Evolutionary conservation across 1,139 yeast species (phyloP).

Genomic region (Hanseniaspora uvarum): DNA sequence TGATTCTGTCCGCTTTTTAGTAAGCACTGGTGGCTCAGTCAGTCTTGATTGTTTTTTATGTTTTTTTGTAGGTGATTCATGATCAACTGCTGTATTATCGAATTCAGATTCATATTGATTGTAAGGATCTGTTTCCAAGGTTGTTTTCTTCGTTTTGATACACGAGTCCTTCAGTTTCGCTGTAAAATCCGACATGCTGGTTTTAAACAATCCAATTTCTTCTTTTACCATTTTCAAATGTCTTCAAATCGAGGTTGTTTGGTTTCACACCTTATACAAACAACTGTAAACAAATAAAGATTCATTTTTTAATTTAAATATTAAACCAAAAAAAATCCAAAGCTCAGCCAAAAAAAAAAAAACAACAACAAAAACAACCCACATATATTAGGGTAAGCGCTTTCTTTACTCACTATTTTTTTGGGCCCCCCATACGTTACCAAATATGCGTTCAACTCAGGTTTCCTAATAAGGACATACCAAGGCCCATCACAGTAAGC

Average conservation of each 20-base stretch:
- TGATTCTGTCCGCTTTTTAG: slow-evolving; percentile 1
- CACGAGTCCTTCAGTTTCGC: neutral
- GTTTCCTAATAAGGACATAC: neutral
- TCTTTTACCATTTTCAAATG: neutral
- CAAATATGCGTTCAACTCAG: neutral
- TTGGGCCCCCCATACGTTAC: no score
- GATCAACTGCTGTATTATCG: neutral
- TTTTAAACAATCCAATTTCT: neutral
- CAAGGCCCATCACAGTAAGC: neutral
- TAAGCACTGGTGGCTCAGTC: neutral
- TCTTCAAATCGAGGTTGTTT: neutral
- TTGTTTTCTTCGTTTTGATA: neutral
- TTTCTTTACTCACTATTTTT: neutral
- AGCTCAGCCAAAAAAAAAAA: neutral
- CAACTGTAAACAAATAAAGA: neutral
- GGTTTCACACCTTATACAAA: neutral
- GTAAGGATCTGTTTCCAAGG: neutral
- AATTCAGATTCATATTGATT: neutral
- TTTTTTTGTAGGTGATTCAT: slow-evolving; percentile 15
- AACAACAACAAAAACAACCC: neutral
- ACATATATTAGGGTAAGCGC: neutral
- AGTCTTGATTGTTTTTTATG: slow-evolving; percentile 1
- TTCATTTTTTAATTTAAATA: neutral
- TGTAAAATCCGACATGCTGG: neutral
- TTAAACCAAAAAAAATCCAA: neutral